Evolutionary conservation across 2,329 filamentous ascomycete genomes (phyloP), one percentile per base, ranked within the genome.

Genomic region (Nothopassalora personata): DNA sequence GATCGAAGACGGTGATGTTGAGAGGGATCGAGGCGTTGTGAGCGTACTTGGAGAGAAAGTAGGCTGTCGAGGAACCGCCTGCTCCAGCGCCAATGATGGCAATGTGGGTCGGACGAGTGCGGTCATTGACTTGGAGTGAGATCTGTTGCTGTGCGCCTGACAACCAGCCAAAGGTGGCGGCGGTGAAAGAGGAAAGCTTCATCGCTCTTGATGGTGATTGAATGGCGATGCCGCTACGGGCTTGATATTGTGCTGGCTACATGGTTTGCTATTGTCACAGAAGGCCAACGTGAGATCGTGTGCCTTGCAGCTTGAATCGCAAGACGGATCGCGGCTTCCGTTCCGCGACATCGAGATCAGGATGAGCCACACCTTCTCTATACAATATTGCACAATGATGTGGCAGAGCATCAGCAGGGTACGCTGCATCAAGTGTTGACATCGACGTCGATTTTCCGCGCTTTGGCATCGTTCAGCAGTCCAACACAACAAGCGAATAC

Each of bases 1-100:
- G 88, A 70, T 99, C 94, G 72, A 93, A 97, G 30, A 99, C 79
- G 23, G 91, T 96, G 67, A 97, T 87, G 65, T 96, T 88, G 59
- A 93, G 71, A 1, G 80, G 76, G 18, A 88, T 73, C n/a, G 80
- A 72, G 27, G 77, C 79, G 59, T 83, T 75, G 4, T 83, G 75
- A 23, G 90, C 88, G 72, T 86, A 92, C 68, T 87, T 84, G 43
- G 82, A 81, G 50, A 99, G 79, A 69, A 93, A 85, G 74, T 94
- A 96, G 0, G 94, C 92, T 2, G 91, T 80, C 1, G 92, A 96
- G 4, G 94, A 85, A 31, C 94, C 94, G 31, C 86, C 93, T 47
- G 94, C 87, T 50, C 94, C 94, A 66, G 93, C 93, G 62, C 94
- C 64, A 31, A 66, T 63, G 31, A 66, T 66, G 33, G 64, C 64